A percentile compares a stretch with the other conserved stretches of the same genome.
These are phyloP conservation scores for Boletus edulis DNA, from an alignment of 768 basidiomycete genomes.

Conservation along the genomic window DNA sequence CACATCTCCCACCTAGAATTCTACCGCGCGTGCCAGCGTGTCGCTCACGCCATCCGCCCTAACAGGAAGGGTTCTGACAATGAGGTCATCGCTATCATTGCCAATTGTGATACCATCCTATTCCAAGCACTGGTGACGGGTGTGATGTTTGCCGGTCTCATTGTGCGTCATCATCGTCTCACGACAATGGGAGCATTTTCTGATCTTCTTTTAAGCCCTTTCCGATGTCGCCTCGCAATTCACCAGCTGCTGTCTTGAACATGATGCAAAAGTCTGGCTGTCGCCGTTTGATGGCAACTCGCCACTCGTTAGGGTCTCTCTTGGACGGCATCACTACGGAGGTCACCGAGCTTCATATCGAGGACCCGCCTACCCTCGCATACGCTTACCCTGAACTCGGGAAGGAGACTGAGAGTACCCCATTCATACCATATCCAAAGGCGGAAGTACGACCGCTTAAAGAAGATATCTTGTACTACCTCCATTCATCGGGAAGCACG, in stretches of 20 bases:
- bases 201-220: constrained; percentile 23
- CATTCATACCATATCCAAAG: constrained; percentile 13
- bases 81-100: constrained; percentile 37
- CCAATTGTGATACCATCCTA: constrained; percentile 38
- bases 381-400: constrained; percentile 10
- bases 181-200: not conserved
- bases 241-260: constrained; percentile 33
- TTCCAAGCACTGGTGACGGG: constrained; percentile 44
- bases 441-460: not conserved
- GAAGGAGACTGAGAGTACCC: not conserved
- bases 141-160: constrained; percentile 3
- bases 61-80: constrained; percentile 30
- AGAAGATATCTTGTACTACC: constrained; percentile 31
- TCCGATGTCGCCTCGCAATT: constrained; percentile 37
- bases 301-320: constrained; percentile 28
- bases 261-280: constrained; percentile 38
- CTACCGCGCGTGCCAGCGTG: constrained; percentile 42
- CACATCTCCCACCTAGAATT: constrained; percentile 43
- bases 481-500: constrained; percentile 52
- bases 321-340: constrained; percentile 27
- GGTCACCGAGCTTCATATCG: constrained; percentile 5
- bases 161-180: not conserved
- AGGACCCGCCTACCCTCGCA: constrained; percentile 12
- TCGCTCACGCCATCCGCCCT: constrained; percentile 40
- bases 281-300: constrained; percentile 37